phyloP scores from a whole-genome alignment of 495 filamentous ascomycete species.

The Talaromyces thailandensis region DNA sequence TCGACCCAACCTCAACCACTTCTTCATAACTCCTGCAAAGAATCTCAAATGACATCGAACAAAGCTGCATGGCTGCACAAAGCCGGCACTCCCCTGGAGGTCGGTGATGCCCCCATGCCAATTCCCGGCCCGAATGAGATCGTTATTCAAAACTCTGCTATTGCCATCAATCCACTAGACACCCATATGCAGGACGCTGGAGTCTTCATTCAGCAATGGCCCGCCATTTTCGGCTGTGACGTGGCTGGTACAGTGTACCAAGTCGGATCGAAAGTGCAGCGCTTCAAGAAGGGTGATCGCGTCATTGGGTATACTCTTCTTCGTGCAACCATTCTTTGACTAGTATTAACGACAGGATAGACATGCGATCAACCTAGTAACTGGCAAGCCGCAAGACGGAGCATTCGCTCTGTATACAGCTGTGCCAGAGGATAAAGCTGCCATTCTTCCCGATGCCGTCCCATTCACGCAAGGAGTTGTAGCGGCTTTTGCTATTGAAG shows the following conservation, averaged over 20 bases:
- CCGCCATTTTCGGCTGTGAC: slow-evolving; percentile 29
- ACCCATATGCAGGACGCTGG: slow-evolving; percentile 19
- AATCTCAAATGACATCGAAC: slow-evolving; percentile 15
- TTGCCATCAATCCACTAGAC: slow-evolving; percentile 38
- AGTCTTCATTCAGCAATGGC: slow-evolving; percentile 18
- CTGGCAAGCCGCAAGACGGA: slow-evolving; percentile 31
- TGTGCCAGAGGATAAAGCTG: slow-evolving; percentile 17
- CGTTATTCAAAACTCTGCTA: slow-evolving; percentile 28
- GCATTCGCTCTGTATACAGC: slow-evolving; percentile 19
- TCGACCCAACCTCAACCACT: background rate
- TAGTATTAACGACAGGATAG: slow-evolving; percentile 16
- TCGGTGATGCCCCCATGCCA: slow-evolving; percentile 25
- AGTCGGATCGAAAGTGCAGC: slow-evolving; percentile 21
- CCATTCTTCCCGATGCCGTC: slow-evolving; percentile 22
- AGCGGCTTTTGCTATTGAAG: slow-evolving; percentile 21
- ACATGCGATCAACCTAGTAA: slow-evolving; percentile 50
- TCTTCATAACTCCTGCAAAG: background rate
- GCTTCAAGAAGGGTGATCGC: slow-evolving; percentile 33
- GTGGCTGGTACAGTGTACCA: slow-evolving; percentile 32
- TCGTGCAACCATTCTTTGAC: background rate
- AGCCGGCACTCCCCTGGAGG: slow-evolving; percentile 19
- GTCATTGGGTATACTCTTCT: slow-evolving; percentile 25
- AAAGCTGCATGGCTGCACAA: slow-evolving; percentile 32
- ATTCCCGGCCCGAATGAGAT: slow-evolving; percentile 22
- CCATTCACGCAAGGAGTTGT: slow-evolving; percentile 28